These are phyloP conservation scores for Mikania micrantha DNA, from an alignment of 129 eudicot species.

Conservation along the genomic window DNA sequence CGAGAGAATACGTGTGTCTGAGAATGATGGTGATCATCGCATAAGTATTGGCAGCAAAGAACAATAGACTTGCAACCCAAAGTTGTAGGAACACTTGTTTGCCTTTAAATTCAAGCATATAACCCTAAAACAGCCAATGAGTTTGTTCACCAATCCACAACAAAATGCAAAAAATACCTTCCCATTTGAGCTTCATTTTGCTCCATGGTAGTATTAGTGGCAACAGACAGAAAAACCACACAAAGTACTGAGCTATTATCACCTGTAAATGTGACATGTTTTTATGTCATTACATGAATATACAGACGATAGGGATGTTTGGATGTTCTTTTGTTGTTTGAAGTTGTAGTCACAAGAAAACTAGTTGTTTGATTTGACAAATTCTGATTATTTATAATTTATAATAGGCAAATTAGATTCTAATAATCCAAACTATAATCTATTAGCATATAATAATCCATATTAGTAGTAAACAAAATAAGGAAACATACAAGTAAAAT, in stretches of 20 bases:
- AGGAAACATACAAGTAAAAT: too few relatives aligned
- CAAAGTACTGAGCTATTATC: constrained; percentile 97
- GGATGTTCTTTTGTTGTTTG: too few relatives aligned
- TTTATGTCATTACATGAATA: too few relatives aligned
- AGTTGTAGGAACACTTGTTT: constrained; percentile 80
- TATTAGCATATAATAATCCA: too few relatives aligned
- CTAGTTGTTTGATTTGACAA: too few relatives aligned
- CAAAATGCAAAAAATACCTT: constrained; percentile 54
- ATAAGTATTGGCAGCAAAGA: constrained; percentile 74
- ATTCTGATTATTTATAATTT: too few relatives aligned
- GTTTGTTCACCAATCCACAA: constrained; percentile 83
- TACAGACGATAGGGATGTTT: not conserved
- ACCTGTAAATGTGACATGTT: too few relatives aligned
- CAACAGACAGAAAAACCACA: constrained; percentile 90
- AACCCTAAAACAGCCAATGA: constrained; percentile 97
- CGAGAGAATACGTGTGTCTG: constrained; percentile 50
- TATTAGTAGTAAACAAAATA: too few relatives aligned
- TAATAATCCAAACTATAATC: too few relatives aligned
- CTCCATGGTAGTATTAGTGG: constrained; percentile 93
- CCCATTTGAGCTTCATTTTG: constrained; percentile 75
- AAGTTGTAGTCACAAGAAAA: too few relatives aligned
- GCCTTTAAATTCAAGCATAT: constrained; percentile 90
- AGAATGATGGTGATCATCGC: constrained; percentile 47
- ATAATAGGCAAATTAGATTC: too few relatives aligned
- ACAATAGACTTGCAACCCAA: constrained; percentile 81